A percentile compares a stretch with the other conserved stretches of the same genome.
These are phyloP conservation scores for Penicillium cinerascens DNA, from an alignment of 495 filamentous ascomycete species.

Conservation along the genomic window DNA sequence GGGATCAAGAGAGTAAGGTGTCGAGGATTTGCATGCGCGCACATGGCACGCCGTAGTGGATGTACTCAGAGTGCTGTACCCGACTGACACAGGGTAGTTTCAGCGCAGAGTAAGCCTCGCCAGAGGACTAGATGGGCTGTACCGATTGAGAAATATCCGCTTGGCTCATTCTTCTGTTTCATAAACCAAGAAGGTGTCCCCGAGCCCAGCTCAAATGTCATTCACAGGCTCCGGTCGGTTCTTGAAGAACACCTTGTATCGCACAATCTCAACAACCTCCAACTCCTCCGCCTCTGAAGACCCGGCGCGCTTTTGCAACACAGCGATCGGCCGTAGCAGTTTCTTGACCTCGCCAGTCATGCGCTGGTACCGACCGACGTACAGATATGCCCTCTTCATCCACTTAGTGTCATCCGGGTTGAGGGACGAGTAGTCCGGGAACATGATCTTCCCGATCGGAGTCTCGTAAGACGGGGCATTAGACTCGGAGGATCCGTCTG, in stretches of 20 bases:
- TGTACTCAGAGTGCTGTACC: neutral
- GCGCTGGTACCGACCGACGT: constrained; percentile 84
- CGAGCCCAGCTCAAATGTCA: constrained; percentile 24
- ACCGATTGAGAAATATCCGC: neutral
- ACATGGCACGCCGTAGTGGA: neutral
- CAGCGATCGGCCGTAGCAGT: constrained; percentile 68
- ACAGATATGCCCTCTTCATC: constrained; percentile 88
- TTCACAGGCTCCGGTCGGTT: constrained; percentile 82
- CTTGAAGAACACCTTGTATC: constrained; percentile 86
- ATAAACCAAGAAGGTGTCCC: neutral
- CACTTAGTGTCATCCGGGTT: constrained; percentile 56
- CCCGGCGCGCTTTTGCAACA: constrained; percentile 48
- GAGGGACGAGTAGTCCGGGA: constrained; percentile 64
- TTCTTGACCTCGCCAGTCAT: constrained; percentile 90
- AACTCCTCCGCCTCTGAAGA: constrained; percentile 42
- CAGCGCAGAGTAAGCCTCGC: neutral
- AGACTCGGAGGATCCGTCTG: constrained; percentile 13
- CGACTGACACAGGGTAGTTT: neutral
- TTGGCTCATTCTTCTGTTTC: neutral
- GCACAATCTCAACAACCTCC: constrained; percentile 81
- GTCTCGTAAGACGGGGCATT: constrained; percentile 38
- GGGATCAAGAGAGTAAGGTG: neutral
- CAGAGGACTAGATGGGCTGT: neutral
- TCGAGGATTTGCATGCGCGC: neutral
- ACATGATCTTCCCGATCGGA: constrained; percentile 69